Evolutionary conservation across 345 rosid species (phyloP), one percentile per base, ranked within the genome.

Genomic region (Populus simonii): DNA sequence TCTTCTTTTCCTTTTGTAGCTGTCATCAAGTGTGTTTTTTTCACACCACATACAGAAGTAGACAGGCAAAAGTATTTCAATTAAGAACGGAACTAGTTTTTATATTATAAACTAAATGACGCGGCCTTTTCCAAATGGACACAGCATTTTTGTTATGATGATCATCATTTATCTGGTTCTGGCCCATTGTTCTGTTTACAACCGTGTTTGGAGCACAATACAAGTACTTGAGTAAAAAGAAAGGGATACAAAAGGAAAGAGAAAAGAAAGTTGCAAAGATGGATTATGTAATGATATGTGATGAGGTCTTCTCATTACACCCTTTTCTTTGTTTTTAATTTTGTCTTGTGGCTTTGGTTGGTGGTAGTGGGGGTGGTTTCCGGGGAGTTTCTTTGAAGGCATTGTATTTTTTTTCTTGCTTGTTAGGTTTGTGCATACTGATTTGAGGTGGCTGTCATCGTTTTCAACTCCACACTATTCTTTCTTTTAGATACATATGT

Each of bases 341-440:
- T 71, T 71, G 36, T 78, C 41, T 45, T 78, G 83, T 72, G 79
- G 78, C 61, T 87, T 59, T 78, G 92, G 91, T 94, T 89, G 97
- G 91, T 94, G 84, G 89, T 91, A 89, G 96, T 91, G 98, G 92
- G 80, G 89, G 90, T 90, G 74, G 94, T 87, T 92, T 88, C 78
- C 79, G 51, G 86, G 86, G 93, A 94, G 98, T 94, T 91, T 87
- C 91, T 91, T 94, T 83, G 85, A 92, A 94, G 98, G 89, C 79
- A 91, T 80, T 84, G 76, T 78, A 78, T 71, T 76, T 90, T 85
- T 85, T 80, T 87, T 81, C 85, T 82, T 81, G 92, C 83, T 75
- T 49, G 71, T 39, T 62, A 80, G 87, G 77, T 84, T 79, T 85
- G 77, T 84, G 77, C 84, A 65, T 76, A 75, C 79, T 76, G 75